phyloP scores from a whole-genome alignment of 108 stramenopile species.

The Fistulifera solaris region DNA sequence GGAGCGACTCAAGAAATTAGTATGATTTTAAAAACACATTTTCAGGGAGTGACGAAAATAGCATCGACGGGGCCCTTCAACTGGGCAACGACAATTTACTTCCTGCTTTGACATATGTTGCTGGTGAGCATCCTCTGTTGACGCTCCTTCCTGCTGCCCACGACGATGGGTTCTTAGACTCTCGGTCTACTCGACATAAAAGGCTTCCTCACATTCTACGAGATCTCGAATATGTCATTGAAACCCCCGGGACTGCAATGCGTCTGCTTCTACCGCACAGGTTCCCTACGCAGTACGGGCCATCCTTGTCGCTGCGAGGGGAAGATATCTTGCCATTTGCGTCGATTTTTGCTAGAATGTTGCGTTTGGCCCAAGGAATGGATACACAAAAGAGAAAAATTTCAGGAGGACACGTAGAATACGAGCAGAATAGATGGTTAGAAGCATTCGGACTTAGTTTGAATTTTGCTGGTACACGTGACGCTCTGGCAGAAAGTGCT shows the following conservation, averaged over 20 bases:
- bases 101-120: slow-evolving; percentile 57
- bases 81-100: slow-evolving; percentile 24
- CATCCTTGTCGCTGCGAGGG: slow-evolving; percentile 29
- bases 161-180: slow-evolving; percentile 84
- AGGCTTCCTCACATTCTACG: slow-evolving; percentile 75
- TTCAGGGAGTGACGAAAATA: slow-evolving; percentile 29
- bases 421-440: slow-evolving; percentile 76
- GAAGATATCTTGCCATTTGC: slow-evolving; percentile 60
- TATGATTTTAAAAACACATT: slow-evolving; percentile 50
- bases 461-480: slow-evolving; percentile 72
- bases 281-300: slow-evolving; percentile 29
- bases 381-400: slow-evolving; percentile 82
- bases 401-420: slow-evolving; percentile 82
- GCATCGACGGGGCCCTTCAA: slow-evolving; percentile 10
- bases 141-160: slow-evolving; percentile 69
- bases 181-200: slow-evolving; percentile 73
- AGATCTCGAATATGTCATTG: slow-evolving; percentile 86
- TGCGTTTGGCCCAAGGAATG: slow-evolving; percentile 79
- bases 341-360: slow-evolving; percentile 56
- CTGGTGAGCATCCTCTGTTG: slow-evolving; percentile 67
- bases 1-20: slow-evolving; percentile 74
- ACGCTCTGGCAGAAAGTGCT: slow-evolving; percentile 73
- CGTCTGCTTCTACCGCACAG: slow-evolving; percentile 44
- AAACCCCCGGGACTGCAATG: slow-evolving; percentile 81
- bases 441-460: slow-evolving; percentile 76